phyloP scores from a whole-genome alignment of 345 rosid species.

The Dipteronia dyeriana region DNA sequence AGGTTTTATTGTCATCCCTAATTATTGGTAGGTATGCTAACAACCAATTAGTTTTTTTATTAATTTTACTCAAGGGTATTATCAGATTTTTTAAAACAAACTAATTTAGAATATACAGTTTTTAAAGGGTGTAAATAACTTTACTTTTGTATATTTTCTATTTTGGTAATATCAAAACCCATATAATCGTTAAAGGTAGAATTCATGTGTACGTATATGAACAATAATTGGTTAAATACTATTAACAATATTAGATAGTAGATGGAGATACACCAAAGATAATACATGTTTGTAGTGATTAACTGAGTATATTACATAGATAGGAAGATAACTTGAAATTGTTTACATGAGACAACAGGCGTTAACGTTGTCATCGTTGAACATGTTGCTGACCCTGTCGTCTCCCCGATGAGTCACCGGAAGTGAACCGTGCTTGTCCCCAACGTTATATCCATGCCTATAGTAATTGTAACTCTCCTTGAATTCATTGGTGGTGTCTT shows the following conservation, averaged over 20 bases:
- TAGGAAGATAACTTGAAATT: not conserved
- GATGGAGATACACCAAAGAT: not conserved
- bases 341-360: constrained; percentile 80
- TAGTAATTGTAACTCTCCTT: constrained; percentile 86
- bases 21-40: too few species aligned
- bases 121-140: too few species aligned
- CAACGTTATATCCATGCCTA: constrained; percentile 73
- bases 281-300: not conserved
- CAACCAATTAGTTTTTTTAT: too few species aligned
- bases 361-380: constrained; percentile 87
- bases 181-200: not conserved
- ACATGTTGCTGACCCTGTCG: constrained; percentile 89
- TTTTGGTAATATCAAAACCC: too few species aligned
- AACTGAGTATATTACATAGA: not conserved
- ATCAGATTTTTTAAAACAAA: too few species aligned
- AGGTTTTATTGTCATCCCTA: too few species aligned
- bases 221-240: not conserved
- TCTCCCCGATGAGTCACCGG: constrained; percentile 76
- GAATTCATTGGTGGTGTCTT: constrained; percentile 78
- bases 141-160: too few species aligned
- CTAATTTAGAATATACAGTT: too few species aligned
- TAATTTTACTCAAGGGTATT: too few species aligned
- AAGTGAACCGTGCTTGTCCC: constrained; percentile 66
- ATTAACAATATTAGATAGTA: not conserved
- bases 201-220: not conserved